These are phyloP conservation scores for Logfia minima DNA, from an alignment of 129 eudicot species.

Conservation along the genomic window DNA sequence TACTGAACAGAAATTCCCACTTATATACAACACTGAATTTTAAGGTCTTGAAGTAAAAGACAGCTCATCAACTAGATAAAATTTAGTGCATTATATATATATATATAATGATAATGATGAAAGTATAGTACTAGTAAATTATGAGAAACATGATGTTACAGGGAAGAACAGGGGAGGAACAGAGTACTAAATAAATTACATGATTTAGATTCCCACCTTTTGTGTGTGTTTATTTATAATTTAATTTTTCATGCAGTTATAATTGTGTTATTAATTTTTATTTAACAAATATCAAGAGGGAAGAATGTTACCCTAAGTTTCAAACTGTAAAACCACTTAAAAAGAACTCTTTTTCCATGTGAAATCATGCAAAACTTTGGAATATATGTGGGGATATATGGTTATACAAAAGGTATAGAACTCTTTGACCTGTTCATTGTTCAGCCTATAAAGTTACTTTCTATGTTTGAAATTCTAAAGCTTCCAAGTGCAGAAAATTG, in stretches of 20 bases:
- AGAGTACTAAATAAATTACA: not conserved
- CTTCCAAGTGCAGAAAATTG: not conserved
- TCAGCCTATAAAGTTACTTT: constrained; percentile 17
- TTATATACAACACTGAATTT: not conserved
- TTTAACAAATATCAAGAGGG: no score
- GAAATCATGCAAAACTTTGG: constrained; percentile 17
- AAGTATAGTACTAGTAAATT: no score
- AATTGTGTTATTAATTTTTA: not conserved
- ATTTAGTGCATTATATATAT: no score
- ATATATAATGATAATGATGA: no score
- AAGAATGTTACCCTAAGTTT: not conserved
- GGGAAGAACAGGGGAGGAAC: not conserved
- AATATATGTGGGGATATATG: not conserved
- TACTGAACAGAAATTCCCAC: not conserved
- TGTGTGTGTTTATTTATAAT: not conserved
- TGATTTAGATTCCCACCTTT: not conserved
- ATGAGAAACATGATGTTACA: not conserved
- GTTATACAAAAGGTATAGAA: constrained; percentile 8
- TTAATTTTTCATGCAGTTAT: no score
- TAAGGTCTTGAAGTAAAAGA: not conserved
- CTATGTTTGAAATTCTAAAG: not conserved
- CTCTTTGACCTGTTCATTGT: constrained; percentile 30
- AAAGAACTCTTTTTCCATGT: not conserved
- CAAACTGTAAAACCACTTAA: not conserved
- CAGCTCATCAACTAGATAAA: not conserved